These are phyloP conservation scores for Fibroporia radiculosa DNA, from an alignment of 768 basidiomycete species.

Conservation along the genomic window DNA sequence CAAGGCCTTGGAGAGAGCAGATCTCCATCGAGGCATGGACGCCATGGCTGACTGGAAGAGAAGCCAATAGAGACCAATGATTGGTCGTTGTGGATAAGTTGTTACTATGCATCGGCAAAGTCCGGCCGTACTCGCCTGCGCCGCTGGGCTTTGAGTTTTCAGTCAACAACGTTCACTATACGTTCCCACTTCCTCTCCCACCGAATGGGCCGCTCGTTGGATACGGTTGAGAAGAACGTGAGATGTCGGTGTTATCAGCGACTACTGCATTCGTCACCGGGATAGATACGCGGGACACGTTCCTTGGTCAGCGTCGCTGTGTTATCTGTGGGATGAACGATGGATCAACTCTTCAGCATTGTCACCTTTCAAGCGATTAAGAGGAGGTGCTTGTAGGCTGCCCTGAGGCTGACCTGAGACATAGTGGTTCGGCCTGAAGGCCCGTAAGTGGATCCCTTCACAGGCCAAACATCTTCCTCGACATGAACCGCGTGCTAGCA, in stretches of 20 bases:
- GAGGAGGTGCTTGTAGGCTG: background rate
- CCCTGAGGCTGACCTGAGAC: background rate
- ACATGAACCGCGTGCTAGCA: slow-evolving; percentile 1
- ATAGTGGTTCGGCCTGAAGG: background rate
- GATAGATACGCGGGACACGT: background rate
- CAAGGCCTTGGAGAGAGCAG: slow-evolving; percentile 18
- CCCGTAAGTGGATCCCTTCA: background rate
- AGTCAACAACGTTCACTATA: too few relatives aligned
- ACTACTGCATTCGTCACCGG: background rate
- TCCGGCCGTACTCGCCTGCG: too few relatives aligned
- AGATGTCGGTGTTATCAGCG: background rate
- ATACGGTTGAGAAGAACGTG: background rate
- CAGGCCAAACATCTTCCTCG: background rate
- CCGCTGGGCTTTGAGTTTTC: too few relatives aligned
- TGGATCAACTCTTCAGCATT: background rate
- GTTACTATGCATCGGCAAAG: too few relatives aligned
- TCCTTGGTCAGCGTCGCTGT: background rate
- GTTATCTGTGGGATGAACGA: background rate
- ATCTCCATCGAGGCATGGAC: slow-evolving; percentile 20
- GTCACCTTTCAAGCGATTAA: background rate
- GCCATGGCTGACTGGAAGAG: slow-evolving; percentile 1
- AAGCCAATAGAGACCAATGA: too few relatives aligned
- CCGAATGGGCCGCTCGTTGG: background rate
- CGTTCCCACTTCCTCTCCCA: slow-evolving; percentile 1
- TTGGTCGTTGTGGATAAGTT: too few relatives aligned